Evolutionary conservation across 352 stramenopile species (phyloP).

Genomic region (Phytophthora palmivora): DNA sequence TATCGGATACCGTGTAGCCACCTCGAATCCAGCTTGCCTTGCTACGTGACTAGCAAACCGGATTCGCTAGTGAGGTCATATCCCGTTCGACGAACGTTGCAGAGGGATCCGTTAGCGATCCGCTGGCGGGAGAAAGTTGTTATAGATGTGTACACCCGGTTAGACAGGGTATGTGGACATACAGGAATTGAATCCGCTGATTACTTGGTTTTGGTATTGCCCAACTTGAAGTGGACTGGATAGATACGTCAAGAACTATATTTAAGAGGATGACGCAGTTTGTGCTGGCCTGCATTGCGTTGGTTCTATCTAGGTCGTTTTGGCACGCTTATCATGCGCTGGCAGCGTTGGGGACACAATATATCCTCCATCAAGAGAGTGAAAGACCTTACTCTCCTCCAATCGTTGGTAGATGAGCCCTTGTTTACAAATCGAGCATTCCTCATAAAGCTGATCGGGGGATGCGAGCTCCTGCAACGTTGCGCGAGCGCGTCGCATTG

Average conservation of each 20-base stretch:
- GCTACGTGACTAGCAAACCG: constrained; percentile 2
- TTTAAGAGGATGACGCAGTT: constrained; percentile 1
- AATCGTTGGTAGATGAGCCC: not conserved
- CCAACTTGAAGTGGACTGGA: constrained; percentile 16
- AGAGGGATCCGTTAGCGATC: constrained; percentile 25
- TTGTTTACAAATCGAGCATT: constrained; percentile 18
- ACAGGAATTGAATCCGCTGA: not conserved
- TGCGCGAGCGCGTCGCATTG: constrained; percentile 18
- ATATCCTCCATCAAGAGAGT: too few relatives aligned
- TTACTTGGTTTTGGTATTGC: not conserved
- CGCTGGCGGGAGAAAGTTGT: constrained; percentile 7
- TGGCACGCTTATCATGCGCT: not conserved
- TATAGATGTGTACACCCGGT: not conserved
- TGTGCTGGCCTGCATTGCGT: too few relatives aligned
- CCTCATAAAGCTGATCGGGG: constrained; percentile 4
- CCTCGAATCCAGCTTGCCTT: constrained; percentile 26
- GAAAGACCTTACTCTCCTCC: too few relatives aligned
- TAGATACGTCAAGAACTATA: constrained; percentile 14
- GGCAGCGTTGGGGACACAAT: not conserved
- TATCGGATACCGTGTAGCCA: constrained; percentile 3
- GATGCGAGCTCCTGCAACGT: constrained; percentile 20
- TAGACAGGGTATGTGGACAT: constrained; percentile 9
- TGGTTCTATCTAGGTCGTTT: too few relatives aligned
- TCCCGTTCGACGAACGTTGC: constrained; percentile 32
- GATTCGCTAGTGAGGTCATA: constrained; percentile 37